Evolutionary conservation across 331 rosid species (phyloP).

Genomic region (Prunus yedoensis): DNA sequence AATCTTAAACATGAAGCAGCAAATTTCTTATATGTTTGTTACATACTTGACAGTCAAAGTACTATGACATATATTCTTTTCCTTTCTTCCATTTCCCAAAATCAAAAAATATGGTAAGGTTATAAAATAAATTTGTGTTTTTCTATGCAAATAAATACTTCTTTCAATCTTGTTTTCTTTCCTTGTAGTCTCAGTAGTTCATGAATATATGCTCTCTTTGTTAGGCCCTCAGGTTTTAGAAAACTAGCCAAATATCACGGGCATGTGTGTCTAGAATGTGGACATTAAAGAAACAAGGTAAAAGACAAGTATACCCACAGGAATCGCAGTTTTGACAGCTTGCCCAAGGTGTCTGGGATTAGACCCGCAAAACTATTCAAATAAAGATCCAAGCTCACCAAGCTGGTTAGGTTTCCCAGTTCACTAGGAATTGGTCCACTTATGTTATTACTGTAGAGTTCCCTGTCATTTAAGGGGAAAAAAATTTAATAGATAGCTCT

Average conservation of each 20-base stretch:
- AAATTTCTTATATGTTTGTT: neutral
- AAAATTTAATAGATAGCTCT: neutral
- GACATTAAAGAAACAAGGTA: neutral
- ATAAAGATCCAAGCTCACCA: conserved; percentile 99
- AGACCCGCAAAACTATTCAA: conserved; percentile 79
- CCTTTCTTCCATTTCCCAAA: neutral
- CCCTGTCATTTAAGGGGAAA: conserved; percentile 48
- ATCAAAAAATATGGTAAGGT: neutral
- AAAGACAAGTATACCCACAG: conserved; percentile 66
- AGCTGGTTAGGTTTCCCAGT: conserved; percentile 92
- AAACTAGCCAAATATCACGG: conserved; percentile 1
- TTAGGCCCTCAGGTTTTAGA: neutral
- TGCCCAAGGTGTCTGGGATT: conserved; percentile 89
- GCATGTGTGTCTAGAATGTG: neutral
- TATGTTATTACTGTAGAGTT: conserved; percentile 94
- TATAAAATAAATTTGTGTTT: neutral
- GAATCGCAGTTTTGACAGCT: conserved; percentile 86
- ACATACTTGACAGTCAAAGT: neutral
- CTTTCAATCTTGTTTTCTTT: neutral
- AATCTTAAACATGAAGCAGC: neutral
- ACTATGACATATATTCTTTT: neutral
- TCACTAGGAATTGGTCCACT: conserved; percentile 91
- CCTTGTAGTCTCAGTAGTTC: neutral
- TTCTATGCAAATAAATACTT: neutral
- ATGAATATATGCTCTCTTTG: neutral